Evolutionary conservation across 768 basidiomycete genomes (phyloP).

Genomic region (Lentinula raphanica): DNA sequence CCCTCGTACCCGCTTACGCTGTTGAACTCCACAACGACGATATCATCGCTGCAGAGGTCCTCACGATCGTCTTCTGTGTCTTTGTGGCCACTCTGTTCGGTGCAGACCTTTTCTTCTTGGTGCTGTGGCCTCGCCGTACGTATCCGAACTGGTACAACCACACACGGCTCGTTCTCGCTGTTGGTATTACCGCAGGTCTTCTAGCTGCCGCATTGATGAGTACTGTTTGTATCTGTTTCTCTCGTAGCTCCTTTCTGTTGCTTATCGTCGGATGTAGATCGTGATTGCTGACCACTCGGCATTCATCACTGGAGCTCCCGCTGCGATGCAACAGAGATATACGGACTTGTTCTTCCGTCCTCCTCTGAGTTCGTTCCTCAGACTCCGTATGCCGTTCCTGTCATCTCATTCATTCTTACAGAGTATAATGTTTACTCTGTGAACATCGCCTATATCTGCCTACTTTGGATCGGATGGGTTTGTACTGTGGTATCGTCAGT

Average conservation of each 20-base stretch:
- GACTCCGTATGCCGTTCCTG: neutral
- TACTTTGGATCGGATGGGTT: constrained; percentile 27
- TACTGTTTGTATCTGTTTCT: constrained; percentile 21
- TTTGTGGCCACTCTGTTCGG: constrained; percentile 32
- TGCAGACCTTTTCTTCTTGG: constrained; percentile 31
- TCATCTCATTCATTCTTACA: constrained; percentile 2
- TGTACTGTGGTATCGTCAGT: constrained; percentile 23
- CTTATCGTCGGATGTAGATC: constrained; percentile 13
- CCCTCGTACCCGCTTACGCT: neutral
- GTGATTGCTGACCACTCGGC: constrained; percentile 22
- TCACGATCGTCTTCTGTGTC: constrained; percentile 30
- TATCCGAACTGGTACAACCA: constrained; percentile 27
- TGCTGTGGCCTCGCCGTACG: constrained; percentile 26
- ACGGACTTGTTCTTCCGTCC: constrained; percentile 20
- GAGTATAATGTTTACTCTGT: constrained; percentile 23
- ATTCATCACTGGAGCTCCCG: constrained; percentile 20
- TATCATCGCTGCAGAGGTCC: constrained; percentile 22
- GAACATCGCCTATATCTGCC: constrained; percentile 28
- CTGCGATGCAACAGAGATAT: constrained; percentile 12
- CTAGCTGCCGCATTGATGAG: constrained; percentile 23
- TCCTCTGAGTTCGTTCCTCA: constrained; percentile 19
- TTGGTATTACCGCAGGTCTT: constrained; percentile 22
- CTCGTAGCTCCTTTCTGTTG: neutral
- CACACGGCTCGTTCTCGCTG: constrained; percentile 17
- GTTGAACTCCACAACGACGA: constrained; percentile 26